These are phyloP conservation scores for Tetraselmis chui DNA, from an alignment of 139 green algal species.

Conservation along the genomic window DNA sequence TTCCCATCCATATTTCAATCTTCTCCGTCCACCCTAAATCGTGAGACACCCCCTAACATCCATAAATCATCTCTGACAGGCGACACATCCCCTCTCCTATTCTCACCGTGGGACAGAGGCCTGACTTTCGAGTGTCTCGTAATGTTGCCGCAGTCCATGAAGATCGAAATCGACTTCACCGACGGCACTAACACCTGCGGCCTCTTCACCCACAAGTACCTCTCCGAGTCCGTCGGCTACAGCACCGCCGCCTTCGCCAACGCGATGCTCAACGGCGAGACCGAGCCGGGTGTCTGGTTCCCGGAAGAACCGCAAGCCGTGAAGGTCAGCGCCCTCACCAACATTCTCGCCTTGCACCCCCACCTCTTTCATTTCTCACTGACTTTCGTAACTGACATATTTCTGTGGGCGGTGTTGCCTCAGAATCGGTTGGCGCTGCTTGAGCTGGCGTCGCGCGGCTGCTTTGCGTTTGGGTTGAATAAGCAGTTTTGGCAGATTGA, in stretches of 20 bases:
- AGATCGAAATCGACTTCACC: slow-evolving; percentile 80
- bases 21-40: too few species aligned
- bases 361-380: too few species aligned
- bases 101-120: too few species aligned
- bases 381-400: too few species aligned
- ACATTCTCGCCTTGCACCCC: too few species aligned
- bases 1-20: too few species aligned
- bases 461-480: slow-evolving; percentile 65
- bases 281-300: slow-evolving; percentile 89
- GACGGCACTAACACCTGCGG: slow-evolving; percentile 62
- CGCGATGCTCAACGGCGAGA: slow-evolving; percentile 67
- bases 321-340: neutral
- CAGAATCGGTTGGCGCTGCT: slow-evolving; percentile 46
- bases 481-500: slow-evolving; percentile 61
- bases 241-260: slow-evolving; percentile 61
- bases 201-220: slow-evolving; percentile 74
- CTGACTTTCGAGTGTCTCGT: too few species aligned
- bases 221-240: slow-evolving; percentile 30
- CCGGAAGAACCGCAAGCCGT: slow-evolving; percentile 79
- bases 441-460: slow-evolving; percentile 46
- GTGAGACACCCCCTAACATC: too few species aligned
- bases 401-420: too few species aligned
- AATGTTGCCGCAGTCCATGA: slow-evolving; percentile 65
- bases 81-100: too few species aligned
- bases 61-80: too few species aligned